Percentiles rank a stretch among this genome's conserved stretches.
These are phyloP conservation scores for Gastrolobium villosum DNA, from an alignment of 306 rosid genomes.

Conservation along the genomic window DNA sequence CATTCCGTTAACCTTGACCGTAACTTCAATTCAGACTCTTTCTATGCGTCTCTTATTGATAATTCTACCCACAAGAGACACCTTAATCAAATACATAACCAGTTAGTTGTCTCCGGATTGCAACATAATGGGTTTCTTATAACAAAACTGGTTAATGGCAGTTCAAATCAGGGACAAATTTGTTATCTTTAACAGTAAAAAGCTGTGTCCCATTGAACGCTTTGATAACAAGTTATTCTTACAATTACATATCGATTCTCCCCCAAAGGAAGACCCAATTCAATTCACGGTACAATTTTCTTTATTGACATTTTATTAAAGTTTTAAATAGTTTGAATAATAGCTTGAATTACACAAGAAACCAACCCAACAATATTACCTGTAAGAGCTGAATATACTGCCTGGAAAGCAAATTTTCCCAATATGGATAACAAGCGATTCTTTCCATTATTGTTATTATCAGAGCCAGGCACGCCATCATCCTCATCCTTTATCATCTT, in stretches of 20 bases:
- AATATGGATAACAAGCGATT: neutral
- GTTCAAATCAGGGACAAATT: conserved; percentile 58
- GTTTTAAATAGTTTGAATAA: no score
- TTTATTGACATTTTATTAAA: no score
- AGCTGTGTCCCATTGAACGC: no score
- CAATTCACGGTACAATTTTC: no score
- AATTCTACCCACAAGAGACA: conserved; percentile 56
- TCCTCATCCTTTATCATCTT: conserved; percentile 3
- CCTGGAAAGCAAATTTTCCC: neutral
- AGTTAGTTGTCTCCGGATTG: conserved; percentile 53
- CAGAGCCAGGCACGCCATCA: neutral
- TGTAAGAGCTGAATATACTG: neutral
- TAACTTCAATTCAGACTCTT: conserved; percentile 41
- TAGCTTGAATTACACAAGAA: no score
- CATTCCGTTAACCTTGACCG: conserved; percentile 33
- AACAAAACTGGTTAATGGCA: conserved; percentile 58
- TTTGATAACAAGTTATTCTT: no score
- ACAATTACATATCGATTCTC: no score
- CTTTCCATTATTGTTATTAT: no score
- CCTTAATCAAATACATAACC: conserved; percentile 65
- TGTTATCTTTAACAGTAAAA: no score
- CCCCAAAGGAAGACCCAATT: no score
- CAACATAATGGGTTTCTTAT: conserved; percentile 55
- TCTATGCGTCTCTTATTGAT: conserved; percentile 58
- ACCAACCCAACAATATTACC: neutral